Evolutionary conservation across 352 stramenopile genomes (phyloP).

Genomic region (Globisporangium megalacanthum): DNA sequence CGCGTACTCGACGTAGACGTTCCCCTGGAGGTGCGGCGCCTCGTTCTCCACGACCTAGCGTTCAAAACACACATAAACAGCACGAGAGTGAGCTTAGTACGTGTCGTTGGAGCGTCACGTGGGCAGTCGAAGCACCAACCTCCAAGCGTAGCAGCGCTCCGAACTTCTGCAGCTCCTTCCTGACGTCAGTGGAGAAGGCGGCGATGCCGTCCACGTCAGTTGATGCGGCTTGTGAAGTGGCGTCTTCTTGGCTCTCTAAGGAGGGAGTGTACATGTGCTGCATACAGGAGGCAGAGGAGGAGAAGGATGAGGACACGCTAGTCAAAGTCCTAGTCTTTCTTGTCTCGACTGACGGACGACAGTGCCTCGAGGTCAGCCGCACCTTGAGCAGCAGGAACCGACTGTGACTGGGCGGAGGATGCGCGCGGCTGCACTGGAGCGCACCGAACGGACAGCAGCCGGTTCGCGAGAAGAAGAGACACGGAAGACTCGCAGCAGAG

Average conservation of each 20-base stretch:
- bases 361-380: not conserved
- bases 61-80: not conserved
- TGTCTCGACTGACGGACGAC: too few relatives aligned
- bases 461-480: constrained; percentile 17
- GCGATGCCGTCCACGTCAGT: not conserved
- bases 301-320: too few relatives aligned
- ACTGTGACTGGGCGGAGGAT: constrained; percentile 6
- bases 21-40: constrained; percentile 16
- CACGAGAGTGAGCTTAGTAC: too few relatives aligned
- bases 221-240: not conserved
- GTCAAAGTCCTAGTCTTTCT: too few relatives aligned
- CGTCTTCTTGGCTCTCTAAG: not conserved
- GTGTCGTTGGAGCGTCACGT: too few relatives aligned
- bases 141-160: constrained; percentile 15
- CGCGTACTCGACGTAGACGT: constrained; percentile 24
- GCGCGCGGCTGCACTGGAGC: constrained; percentile 7
- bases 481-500: constrained; percentile 3
- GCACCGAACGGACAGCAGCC: constrained; percentile 19
- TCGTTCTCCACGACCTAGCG: constrained; percentile 22
- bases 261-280: constrained; percentile 1
- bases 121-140: not conserved
- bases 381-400: constrained; percentile 19
- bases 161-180: constrained; percentile 8
- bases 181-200: constrained; percentile 13
- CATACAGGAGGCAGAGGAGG: not conserved